A percentile compares a stretch with the other conserved stretches of the same genome.
Evolutionary conservation across 768 basidiomycete species (phyloP).

Genomic region (Amanita rimosa): DNA sequence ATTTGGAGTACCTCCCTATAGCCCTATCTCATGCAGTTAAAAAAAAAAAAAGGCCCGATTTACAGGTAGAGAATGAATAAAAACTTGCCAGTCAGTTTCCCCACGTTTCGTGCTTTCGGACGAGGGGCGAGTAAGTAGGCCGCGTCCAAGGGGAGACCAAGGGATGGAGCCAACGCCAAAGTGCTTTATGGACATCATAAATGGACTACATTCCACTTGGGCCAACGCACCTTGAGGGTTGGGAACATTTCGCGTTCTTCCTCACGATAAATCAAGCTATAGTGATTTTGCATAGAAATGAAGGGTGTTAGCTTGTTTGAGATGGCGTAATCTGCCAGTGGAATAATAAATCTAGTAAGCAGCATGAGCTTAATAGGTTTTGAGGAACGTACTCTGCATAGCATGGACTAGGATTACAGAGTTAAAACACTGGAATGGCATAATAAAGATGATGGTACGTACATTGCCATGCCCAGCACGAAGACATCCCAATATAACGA

Average conservation of each 20-base stretch:
- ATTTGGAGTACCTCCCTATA: background rate
- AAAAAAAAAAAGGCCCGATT: too few species aligned
- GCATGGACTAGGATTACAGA: background rate
- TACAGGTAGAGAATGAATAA: background rate
- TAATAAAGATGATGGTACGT: constrained; percentile 8
- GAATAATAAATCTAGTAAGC: background rate
- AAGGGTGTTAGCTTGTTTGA: constrained; percentile 45
- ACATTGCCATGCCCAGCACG: constrained; percentile 39
- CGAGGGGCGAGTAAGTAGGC: background rate
- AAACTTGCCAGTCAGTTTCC: background rate
- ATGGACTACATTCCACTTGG: background rate
- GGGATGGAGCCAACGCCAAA: constrained; percentile 41
- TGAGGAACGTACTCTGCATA: constrained; percentile 1
- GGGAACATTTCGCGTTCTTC: constrained; percentile 58
- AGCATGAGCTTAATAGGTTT: background rate
- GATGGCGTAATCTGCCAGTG: constrained; percentile 41
- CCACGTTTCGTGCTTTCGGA: constrained; percentile 20
- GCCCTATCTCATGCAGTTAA: background rate
- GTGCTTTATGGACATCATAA: constrained; percentile 16
- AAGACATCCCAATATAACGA: constrained; percentile 29
- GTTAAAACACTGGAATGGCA: background rate
- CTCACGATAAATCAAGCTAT: constrained; percentile 49
- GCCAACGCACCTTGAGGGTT: constrained; percentile 31
- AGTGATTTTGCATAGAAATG: constrained; percentile 61
- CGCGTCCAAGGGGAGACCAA: background rate